Percentiles rank a stretch among this genome's conserved stretches.
Conservation (phyloP, 2,329 filamentous ascomycete genomes). For the Niveomyces coronatus region DNA sequence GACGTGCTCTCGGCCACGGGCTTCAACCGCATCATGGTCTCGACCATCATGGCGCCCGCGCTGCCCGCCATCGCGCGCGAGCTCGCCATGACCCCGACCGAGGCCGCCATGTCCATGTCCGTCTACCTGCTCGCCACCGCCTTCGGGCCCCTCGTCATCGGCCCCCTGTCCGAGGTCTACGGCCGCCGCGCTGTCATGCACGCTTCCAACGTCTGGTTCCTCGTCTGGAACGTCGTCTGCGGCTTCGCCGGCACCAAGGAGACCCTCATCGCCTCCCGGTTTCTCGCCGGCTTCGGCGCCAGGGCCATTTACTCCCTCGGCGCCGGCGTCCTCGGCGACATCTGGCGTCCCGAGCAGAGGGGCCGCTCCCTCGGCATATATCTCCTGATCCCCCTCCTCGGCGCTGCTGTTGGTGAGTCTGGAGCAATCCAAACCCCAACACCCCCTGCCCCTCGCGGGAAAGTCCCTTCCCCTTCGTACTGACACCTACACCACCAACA, state of each 20-base stretch:
- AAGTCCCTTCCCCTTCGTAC: background rate
- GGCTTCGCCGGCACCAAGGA: conserved; percentile 29
- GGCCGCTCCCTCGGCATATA: conserved; percentile 30
- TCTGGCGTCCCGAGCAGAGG: conserved; percentile 34
- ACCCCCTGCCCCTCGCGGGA: background rate
- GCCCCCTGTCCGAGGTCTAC: conserved; percentile 37
- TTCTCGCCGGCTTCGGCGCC: conserved; percentile 38
- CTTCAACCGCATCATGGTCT: conserved; percentile 41
- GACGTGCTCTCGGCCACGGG: conserved; percentile 37
- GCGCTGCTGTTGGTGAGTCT: conserved; percentile 24
- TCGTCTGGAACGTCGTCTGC: conserved; percentile 38
- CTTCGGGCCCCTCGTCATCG: conserved; percentile 33
- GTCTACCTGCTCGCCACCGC: conserved; percentile 33
- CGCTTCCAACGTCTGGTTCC: conserved; percentile 36
- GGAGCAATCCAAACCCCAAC: background rate
- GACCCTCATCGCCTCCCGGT: conserved; percentile 32
- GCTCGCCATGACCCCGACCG: conserved; percentile 36
- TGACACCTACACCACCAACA: background rate
- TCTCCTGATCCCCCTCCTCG: conserved; percentile 29
- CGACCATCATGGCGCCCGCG: conserved; percentile 41
- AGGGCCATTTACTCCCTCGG: conserved; percentile 35
- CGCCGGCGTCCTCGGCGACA: conserved; percentile 35
- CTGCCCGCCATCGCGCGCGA: conserved; percentile 39
- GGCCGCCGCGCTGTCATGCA: conserved; percentile 33
- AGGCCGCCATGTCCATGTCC: conserved; percentile 37